A percentile compares a stretch with the other conserved stretches of the same genome.
These are phyloP conservation scores for Cutaneotrichosporon dermatis DNA, from an alignment of 1,284 basidiomycete species.

Conservation along the genomic window DNA sequence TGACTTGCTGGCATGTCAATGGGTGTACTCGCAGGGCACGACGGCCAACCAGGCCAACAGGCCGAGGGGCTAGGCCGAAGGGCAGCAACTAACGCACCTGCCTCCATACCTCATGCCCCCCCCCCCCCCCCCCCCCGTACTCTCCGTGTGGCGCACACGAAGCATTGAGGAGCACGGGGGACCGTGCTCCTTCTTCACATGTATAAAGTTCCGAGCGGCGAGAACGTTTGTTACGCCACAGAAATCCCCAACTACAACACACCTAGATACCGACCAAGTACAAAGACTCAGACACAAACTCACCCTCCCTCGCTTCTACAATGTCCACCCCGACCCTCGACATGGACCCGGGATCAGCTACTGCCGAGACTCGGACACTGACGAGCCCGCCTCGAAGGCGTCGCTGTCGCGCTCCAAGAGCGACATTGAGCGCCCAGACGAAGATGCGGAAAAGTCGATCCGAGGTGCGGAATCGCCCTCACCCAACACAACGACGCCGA, in stretches of 20 bases:
- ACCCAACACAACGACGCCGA: not conserved
- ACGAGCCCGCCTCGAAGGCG: not conserved
- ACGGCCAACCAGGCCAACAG: no score
- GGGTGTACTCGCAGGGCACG: no score
- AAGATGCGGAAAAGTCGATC: not conserved
- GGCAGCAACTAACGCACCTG: no score
- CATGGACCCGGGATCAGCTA: not conserved
- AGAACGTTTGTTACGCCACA: no score
- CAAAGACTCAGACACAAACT: not conserved
- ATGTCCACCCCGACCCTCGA: not conserved
- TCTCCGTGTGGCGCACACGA: no score
- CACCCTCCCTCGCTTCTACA: not conserved
- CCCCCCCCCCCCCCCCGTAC: no score
- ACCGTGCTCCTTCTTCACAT: no score
- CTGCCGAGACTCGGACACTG: not conserved
- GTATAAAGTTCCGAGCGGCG: no score
- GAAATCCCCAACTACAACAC: not conserved
- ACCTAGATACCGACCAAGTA: not conserved
- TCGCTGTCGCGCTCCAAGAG: not conserved
- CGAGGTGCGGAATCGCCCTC: not conserved
- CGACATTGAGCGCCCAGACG: not conserved
- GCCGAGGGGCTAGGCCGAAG: no score
- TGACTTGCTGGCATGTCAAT: no score
- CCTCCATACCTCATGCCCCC: no score
- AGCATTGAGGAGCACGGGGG: no score